A percentile compares a stretch with the other conserved stretches of the same genome.
Conservation (phyloP, 83 land plant genomes). For the Picea abies region DNA sequence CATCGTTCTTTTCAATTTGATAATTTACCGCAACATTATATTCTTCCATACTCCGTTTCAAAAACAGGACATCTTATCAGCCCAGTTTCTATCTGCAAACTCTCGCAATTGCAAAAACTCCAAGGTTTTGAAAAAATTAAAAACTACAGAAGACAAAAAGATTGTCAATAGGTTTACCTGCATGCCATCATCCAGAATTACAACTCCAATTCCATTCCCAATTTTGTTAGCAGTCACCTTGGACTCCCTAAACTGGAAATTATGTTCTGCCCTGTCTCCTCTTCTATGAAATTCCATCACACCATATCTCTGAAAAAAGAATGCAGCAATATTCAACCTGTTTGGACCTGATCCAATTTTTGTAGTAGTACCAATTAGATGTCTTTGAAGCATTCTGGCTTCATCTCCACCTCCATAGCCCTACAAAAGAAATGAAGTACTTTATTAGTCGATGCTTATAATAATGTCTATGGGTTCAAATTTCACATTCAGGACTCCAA, state of each 20-base stretch:
- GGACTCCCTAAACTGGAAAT: conserved; percentile 5
- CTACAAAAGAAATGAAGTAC: conserved; percentile 32
- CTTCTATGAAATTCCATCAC: conserved; percentile 20
- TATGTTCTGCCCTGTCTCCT: neutral
- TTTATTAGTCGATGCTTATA: neutral
- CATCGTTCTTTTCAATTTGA: neutral
- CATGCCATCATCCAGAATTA: conserved; percentile 96
- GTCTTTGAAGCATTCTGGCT: conserved; percentile 75
- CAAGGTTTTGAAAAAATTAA: neutral
- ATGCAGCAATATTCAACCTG: conserved; percentile 57
- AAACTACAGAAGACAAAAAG: neutral
- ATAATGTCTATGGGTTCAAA: neutral
- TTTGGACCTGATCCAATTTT: conserved; percentile 84
- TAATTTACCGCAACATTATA: neutral
- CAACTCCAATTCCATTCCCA: too few relatives aligned
- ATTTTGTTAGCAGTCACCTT: neutral
- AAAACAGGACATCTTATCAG: neutral
- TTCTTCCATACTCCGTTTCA: neutral
- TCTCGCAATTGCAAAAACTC: neutral
- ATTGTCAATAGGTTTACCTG: conserved; percentile 56
- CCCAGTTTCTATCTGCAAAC: neutral
- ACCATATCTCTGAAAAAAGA: conserved; percentile 51
- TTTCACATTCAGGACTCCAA: neutral
- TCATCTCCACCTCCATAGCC: conserved; percentile 99
- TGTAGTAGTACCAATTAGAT: conserved; percentile 46